phyloP scores from a whole-genome alignment of 805 yeast genomes.

The Kurtzmaniella cleridarum region DNA sequence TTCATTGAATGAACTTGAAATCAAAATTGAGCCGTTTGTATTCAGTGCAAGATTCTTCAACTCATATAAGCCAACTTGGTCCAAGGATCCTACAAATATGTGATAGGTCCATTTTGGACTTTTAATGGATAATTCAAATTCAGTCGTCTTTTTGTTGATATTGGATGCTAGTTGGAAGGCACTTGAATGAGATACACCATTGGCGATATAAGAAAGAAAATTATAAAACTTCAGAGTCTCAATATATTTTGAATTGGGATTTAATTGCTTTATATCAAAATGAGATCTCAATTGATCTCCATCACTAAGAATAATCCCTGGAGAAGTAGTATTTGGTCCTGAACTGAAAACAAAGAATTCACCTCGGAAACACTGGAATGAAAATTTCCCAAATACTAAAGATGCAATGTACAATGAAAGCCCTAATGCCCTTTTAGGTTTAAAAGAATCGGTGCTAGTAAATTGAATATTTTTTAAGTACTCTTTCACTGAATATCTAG shows the following conservation, averaged over 20 bases:
- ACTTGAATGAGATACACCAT: constrained; percentile 21
- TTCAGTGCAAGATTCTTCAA: constrained; percentile 28
- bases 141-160: constrained; percentile 18
- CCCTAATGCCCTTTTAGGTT: constrained; percentile 32
- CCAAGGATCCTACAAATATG: constrained; percentile 32
- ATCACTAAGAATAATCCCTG: constrained; percentile 23
- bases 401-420: constrained; percentile 24
- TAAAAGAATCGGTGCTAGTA: constrained; percentile 18
- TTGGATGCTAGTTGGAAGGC: constrained; percentile 7
- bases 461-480: constrained; percentile 13
- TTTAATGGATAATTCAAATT: constrained; percentile 7
- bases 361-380: constrained; percentile 20
- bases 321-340: constrained; percentile 35
- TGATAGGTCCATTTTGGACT: constrained; percentile 25
- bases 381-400: constrained; percentile 12
- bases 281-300: constrained; percentile 28
- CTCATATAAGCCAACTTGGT: constrained; percentile 40
- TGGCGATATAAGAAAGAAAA: constrained; percentile 21
- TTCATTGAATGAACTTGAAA: constrained; percentile 25
- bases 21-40: constrained; percentile 28
- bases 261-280: constrained; percentile 24
- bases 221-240: constrained; percentile 24
- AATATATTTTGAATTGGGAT: constrained; percentile 18
- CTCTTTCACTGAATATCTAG: not conserved
- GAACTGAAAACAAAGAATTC: constrained; percentile 24